A percentile compares a stretch with the other conserved stretches of the same genome.
Conservation (phyloP, 2,329 filamentous ascomycete genomes). For the Penicillium sp. region DNA sequence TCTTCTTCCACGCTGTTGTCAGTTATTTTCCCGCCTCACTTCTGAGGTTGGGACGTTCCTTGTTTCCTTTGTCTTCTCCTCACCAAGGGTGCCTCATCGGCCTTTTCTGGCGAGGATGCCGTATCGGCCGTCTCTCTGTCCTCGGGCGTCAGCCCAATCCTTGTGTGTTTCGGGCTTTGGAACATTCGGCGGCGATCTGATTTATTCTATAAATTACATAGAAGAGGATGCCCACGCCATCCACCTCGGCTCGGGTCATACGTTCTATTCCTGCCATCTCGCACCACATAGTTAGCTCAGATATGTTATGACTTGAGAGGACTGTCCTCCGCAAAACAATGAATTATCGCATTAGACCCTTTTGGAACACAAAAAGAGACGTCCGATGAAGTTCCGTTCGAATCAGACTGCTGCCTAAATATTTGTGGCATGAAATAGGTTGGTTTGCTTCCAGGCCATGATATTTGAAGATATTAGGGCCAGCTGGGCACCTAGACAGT, state of each 20-base stretch:
- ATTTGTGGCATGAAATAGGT: too few species aligned
- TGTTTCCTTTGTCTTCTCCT: neutral
- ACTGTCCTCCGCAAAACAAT: slow-evolving; percentile 5
- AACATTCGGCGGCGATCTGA: neutral
- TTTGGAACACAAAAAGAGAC: neutral
- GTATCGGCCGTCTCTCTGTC: neutral
- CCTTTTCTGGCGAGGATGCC: neutral
- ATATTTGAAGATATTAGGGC: too few species aligned
- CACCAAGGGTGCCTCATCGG: neutral
- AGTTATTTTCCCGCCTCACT: slow-evolving; percentile 7
- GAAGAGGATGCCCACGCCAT: neutral
- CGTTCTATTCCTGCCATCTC: neutral
- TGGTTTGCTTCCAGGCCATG: too few species aligned
- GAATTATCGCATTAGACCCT: neutral
- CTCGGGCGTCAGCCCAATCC: neutral
- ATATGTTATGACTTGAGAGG: neutral
- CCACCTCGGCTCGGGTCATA: neutral
- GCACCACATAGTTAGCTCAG: neutral
- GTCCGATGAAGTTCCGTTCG: too few species aligned
- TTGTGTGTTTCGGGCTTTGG: neutral
- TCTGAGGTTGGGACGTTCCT: neutral
- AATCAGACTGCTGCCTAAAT: too few species aligned
- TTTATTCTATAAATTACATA: neutral
- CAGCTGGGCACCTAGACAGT: neutral
- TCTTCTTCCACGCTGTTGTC: slow-evolving; percentile 13